Conservation (phyloP, 108 stramenopile genomes). For the Discostella pseudostelligera region DNA sequence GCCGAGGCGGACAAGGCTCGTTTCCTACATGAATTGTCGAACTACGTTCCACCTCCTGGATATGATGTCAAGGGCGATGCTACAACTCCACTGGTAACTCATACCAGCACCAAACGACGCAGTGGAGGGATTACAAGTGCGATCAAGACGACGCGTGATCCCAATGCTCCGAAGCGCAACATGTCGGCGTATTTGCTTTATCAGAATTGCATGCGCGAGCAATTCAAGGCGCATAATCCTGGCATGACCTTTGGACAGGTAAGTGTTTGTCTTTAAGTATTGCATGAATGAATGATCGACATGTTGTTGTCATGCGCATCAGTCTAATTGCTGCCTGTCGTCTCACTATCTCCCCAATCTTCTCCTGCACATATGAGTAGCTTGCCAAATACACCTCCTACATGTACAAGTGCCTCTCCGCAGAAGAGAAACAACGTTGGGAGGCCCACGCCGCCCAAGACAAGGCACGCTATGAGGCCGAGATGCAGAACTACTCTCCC, state of each 20-base stretch:
- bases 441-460: constrained; percentile 78
- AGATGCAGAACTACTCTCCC: constrained; percentile 65
- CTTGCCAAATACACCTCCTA: constrained; percentile 88
- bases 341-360: too few relatives aligned
- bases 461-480: constrained; percentile 79
- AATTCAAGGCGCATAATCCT: constrained; percentile 63
- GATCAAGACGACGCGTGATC: constrained; percentile 62
- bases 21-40: constrained; percentile 71
- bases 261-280: too few relatives aligned
- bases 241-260: constrained; percentile 73
- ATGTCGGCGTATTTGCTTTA: constrained; percentile 87
- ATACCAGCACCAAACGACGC: constrained; percentile 1
- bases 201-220: constrained; percentile 86
- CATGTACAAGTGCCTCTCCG: constrained; percentile 85
- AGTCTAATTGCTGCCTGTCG: too few relatives aligned
- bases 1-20: constrained; percentile 86
- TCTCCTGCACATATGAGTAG: constrained; percentile 24
- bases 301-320: too few relatives aligned
- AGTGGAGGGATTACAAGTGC: constrained; percentile 46
- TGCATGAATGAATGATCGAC: too few relatives aligned
- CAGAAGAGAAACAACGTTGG: constrained; percentile 82
- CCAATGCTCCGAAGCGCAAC: constrained; percentile 90
- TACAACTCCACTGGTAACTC: constrained; percentile 47
- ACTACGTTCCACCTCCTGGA: constrained; percentile 73
- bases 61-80: constrained; percentile 87